Evolutionary conservation across 352 stramenopile species (phyloP), one percentile per base, ranked within the genome.

Genomic region (Hyaloperonospora brassicae): DNA sequence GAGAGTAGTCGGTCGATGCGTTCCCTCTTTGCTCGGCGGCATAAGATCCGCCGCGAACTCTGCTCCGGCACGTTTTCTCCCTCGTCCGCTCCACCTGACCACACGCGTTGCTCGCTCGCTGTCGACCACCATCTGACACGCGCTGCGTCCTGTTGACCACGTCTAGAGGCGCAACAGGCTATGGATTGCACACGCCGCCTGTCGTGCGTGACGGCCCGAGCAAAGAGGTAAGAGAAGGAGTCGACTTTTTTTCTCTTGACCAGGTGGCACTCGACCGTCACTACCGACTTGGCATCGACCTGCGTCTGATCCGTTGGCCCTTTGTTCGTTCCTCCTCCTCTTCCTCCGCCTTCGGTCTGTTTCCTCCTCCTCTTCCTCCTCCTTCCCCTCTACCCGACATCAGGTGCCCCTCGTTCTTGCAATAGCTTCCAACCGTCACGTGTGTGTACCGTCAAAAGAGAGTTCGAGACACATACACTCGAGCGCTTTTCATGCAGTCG

Each of bases 401-500:
- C n/a, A n/a, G n/a, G n/a, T n/a, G n/a, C n/a, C n/a, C n/a, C n/a
- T n/a, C n/a, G n/a, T n/a, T n/a, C n/a, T n/a, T n/a, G n/a, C n/a
- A n/a, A n/a, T n/a, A n/a, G n/a, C n/a, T n/a, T n/a, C n/a, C n/a
- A n/a, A n/a, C n/a, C n/a, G n/a, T n/a, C n/a, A n/a, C n/a, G n/a
- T n/a, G n/a, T n/a, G n/a, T n/a, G n/a, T n/a, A n/a, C n/a, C n/a
- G n/a, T n/a, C n/a, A n/a, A n/a, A n/a, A n/a, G n/a, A n/a, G n/a
- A n/a, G n/a, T n/a, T n/a, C n/a, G n/a, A n/a, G n/a, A n/a, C n/a
- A n/a, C n/a, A n/a, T n/a, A n/a, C n/a, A n/a, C n/a, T n/a, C n/a
- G n/a, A n/a, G 34, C 34, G 7, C 7, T 39, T 12, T 21, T 12
- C 21, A 80, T 84, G 78, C 45, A 75, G 39, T 85, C 78, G 36